These are phyloP conservation scores for Carex cristatella DNA, from an alignment of 176 grass and related monocot genomes.

Conservation along the genomic window DNA sequence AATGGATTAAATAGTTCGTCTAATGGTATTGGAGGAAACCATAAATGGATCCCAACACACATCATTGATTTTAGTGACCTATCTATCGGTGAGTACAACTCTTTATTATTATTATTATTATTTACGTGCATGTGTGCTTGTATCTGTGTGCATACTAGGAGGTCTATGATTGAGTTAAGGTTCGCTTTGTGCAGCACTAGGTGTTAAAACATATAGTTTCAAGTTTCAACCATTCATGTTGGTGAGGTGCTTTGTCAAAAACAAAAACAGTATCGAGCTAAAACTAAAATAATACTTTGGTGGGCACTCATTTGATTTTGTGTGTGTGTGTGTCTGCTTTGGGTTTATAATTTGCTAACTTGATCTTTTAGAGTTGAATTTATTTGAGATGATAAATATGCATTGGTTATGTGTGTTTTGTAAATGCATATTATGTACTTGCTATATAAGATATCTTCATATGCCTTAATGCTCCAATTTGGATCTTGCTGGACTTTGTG, in stretches of 20 bases:
- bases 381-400: neutral
- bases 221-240: neutral
- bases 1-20: conserved; percentile 25
- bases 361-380: neutral
- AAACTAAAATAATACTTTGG: neutral
- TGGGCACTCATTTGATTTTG: neutral
- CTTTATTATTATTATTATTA: neutral
- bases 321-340: neutral
- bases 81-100: conserved; percentile 55
- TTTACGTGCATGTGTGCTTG: neutral
- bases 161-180: neutral
- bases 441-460: neutral
- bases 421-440: neutral
- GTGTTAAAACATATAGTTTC: neutral
- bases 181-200: neutral
- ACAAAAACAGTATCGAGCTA: neutral
- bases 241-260: neutral
- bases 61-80: conserved; percentile 97
- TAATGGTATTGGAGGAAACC: conserved; percentile 12
- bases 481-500: neutral
- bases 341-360: neutral
- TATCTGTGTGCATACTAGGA: too few species aligned
- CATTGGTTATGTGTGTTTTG: neutral
- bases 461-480: neutral
- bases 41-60: conserved; percentile 59